Percentiles rank a stretch among this genome's conserved stretches.
Conservation (phyloP, 1,284 basidiomycete species). For the Leccinum fallax region DNA sequence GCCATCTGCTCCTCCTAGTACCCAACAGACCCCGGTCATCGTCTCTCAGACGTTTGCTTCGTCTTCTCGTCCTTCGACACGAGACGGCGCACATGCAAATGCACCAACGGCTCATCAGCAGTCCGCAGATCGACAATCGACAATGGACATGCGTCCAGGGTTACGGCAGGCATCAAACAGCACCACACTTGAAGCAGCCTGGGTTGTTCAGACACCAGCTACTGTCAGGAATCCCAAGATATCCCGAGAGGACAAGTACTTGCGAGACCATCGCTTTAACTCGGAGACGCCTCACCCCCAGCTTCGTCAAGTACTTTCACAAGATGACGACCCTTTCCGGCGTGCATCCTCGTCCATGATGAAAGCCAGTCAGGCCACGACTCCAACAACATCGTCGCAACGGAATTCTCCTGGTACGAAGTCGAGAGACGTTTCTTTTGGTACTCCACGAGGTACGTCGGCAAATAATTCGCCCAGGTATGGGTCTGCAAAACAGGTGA, state of each 20-base stretch:
- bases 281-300: constrained; percentile 32
- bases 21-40: constrained; percentile 25
- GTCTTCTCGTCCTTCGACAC: constrained; percentile 35
- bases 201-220: constrained; percentile 37
- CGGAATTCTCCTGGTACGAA: constrained; percentile 28
- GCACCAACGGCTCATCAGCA: constrained; percentile 12
- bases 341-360: constrained; percentile 33
- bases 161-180: constrained; percentile 18
- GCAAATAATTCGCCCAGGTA: constrained; percentile 27
- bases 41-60: constrained; percentile 20
- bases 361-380: constrained; percentile 30
- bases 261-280: constrained; percentile 20
- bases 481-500: constrained; percentile 31
- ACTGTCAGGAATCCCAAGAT: constrained; percentile 19
- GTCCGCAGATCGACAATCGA: constrained; percentile 15
- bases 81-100: constrained; percentile 19
- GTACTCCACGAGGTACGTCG: constrained; percentile 27
- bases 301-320: constrained; percentile 37
- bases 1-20: constrained; percentile 19
- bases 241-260: constrained; percentile 35
- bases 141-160: constrained; percentile 14
- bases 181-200: constrained; percentile 33
- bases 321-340: constrained; percentile 29
- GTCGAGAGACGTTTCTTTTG: constrained; percentile 17
- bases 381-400: constrained; percentile 28